Percentiles rank a stretch among this genome's conserved stretches.
Evolutionary conservation across 768 basidiomycete genomes (phyloP).

Genomic region (Hirschioporus abietinus): DNA sequence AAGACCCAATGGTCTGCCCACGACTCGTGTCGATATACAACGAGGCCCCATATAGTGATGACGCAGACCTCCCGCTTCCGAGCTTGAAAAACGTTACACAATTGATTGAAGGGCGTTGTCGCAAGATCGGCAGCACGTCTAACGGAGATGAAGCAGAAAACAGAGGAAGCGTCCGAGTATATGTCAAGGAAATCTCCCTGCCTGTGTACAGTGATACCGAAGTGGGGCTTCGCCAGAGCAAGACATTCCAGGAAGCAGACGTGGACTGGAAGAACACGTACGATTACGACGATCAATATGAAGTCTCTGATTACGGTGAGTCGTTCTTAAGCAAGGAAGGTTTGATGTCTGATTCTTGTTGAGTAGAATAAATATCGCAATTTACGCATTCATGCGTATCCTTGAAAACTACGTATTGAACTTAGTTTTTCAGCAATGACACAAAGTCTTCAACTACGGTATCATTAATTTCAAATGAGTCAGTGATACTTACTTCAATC

Average conservation of each 20-base stretch:
- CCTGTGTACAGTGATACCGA: background rate
- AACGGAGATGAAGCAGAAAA: background rate
- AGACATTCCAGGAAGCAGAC: background rate
- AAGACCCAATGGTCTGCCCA: background rate
- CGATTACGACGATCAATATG: too few relatives aligned
- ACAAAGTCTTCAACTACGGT: too few relatives aligned
- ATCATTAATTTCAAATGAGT: too few relatives aligned
- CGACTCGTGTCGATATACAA: background rate
- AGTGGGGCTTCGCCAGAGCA: background rate
- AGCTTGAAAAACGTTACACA: background rate
- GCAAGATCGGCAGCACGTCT: background rate
- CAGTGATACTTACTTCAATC: too few relatives aligned
- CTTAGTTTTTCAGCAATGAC: too few relatives aligned
- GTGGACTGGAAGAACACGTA: background rate
- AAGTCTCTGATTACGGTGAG: too few relatives aligned
- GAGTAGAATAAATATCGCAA: too few relatives aligned
- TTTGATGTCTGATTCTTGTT: too few relatives aligned
- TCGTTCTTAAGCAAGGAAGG: too few relatives aligned
- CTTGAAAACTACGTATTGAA: too few relatives aligned
- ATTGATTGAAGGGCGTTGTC: background rate
- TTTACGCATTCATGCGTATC: too few relatives aligned
- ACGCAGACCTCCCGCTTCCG: background rate
- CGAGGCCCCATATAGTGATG: background rate
- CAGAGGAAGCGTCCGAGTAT: background rate
- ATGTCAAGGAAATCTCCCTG: background rate